These are phyloP conservation scores for Annona cherimola DNA, from an alignment of 164 flowering plant species.

Conservation along the genomic window DNA sequence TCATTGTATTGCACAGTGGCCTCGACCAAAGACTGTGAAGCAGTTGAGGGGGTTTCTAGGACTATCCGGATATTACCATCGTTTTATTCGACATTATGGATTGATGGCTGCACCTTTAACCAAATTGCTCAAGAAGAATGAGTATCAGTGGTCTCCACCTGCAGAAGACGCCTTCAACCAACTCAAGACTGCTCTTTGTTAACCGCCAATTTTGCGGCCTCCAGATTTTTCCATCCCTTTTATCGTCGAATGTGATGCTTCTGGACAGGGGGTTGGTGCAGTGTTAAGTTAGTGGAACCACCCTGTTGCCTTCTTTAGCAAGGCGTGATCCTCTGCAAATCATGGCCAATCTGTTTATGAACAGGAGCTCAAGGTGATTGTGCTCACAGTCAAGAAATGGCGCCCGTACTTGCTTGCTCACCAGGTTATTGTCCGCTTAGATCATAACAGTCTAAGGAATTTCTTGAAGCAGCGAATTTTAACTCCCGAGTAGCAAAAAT, in stretches of 20 bases:
- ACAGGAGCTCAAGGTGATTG: too few relatives aligned
- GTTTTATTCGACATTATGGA: neutral
- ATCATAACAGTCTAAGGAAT: conserved; percentile 1
- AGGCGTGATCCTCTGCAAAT: too few relatives aligned
- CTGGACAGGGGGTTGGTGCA: too few relatives aligned
- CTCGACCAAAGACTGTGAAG: neutral
- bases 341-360: too few relatives aligned
- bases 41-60: neutral
- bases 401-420: neutral
- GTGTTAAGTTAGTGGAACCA: too few relatives aligned
- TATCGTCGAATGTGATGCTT: too few relatives aligned
- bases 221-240: neutral
- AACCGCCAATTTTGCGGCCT: neutral
- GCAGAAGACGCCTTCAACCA: neutral
- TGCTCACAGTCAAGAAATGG: neutral
- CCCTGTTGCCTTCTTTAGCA: too few relatives aligned
- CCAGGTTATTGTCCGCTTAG: neutral
- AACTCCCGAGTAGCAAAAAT: conserved; percentile 1
- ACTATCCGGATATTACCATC: neutral
- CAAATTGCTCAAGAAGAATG: neutral
- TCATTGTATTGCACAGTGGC: neutral
- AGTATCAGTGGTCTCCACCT: neutral
- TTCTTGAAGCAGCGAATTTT: neutral
- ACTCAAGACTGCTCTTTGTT: neutral
- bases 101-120: neutral